Conservation (phyloP, 176 grass and related monocot genomes). For the Poa annua region DNA sequence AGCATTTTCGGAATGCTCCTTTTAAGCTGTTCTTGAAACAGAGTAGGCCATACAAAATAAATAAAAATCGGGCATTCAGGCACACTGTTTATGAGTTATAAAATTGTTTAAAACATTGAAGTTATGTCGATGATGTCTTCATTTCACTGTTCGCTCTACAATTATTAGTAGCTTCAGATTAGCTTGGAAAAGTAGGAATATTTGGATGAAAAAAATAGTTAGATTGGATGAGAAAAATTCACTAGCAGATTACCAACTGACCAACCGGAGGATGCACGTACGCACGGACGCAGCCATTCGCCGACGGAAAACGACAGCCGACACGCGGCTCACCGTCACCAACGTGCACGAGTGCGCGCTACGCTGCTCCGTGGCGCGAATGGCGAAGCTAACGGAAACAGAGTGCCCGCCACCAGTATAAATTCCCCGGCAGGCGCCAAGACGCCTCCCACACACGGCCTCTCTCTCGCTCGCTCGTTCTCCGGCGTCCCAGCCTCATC, state of each 20-base stretch:
- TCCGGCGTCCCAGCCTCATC: not conserved
- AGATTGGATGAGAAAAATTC: not conserved
- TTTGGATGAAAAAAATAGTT: not conserved
- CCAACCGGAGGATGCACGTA: not conserved
- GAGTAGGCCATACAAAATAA: too few relatives aligned
- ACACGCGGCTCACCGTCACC: slow-evolving; percentile 45
- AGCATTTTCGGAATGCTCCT: too few relatives aligned
- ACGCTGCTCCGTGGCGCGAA: slow-evolving; percentile 37
- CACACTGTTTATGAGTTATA: too few relatives aligned
- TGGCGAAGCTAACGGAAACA: slow-evolving; percentile 20
- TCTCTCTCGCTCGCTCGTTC: not conserved
- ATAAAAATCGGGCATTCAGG: too few relatives aligned
- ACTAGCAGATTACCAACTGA: not conserved
- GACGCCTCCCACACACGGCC: not conserved
- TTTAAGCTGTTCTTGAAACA: too few relatives aligned
- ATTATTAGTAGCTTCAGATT: too few relatives aligned
- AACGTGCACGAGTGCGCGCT: slow-evolving; percentile 14
- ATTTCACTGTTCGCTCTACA: too few relatives aligned
- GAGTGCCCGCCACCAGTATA: slow-evolving; percentile 44
- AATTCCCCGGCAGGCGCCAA: slow-evolving; percentile 43
- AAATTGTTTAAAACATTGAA: too few relatives aligned
- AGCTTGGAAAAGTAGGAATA: not conserved
- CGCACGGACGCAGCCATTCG: not conserved
- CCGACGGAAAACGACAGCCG: not conserved
- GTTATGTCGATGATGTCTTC: too few relatives aligned